Conservation (phyloP, 495 filamentous ascomycete species). For the Neurospora sublineolata region DNA sequence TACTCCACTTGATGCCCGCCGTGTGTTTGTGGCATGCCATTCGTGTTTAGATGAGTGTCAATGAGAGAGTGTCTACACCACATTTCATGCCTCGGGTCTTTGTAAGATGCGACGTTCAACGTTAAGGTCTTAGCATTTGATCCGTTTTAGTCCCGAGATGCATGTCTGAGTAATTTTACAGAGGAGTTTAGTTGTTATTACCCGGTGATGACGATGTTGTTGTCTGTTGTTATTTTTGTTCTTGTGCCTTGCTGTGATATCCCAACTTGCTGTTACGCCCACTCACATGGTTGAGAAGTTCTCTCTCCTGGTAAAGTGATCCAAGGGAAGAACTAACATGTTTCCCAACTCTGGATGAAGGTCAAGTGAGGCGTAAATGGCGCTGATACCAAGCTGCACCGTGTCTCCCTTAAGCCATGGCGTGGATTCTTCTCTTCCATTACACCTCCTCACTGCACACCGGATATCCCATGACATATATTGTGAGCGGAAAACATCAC, state of each 20-base stretch:
- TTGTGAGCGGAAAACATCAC: not conserved
- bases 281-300: not conserved
- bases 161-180: not conserved
- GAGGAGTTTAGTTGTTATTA: not conserved
- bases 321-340: not conserved
- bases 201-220: not conserved
- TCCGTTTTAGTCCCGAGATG: not conserved
- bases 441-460: not conserved
- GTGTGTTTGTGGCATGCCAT: not conserved
- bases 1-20: not conserved
- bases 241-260: not conserved
- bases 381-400: not conserved
- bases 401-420: not conserved
- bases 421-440: not conserved
- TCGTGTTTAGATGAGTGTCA: not conserved
- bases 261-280: not conserved
- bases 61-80: not conserved
- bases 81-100: not conserved
- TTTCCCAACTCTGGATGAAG: not conserved
- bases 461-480: not conserved
- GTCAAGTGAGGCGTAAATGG: not conserved
- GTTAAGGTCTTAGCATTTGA: not conserved
- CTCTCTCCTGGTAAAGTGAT: not conserved
- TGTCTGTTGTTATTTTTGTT: not conserved
- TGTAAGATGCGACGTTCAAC: not conserved